Conservation (phyloP, 78 protist genomes). For the Ministeria vibrans region DNA sequence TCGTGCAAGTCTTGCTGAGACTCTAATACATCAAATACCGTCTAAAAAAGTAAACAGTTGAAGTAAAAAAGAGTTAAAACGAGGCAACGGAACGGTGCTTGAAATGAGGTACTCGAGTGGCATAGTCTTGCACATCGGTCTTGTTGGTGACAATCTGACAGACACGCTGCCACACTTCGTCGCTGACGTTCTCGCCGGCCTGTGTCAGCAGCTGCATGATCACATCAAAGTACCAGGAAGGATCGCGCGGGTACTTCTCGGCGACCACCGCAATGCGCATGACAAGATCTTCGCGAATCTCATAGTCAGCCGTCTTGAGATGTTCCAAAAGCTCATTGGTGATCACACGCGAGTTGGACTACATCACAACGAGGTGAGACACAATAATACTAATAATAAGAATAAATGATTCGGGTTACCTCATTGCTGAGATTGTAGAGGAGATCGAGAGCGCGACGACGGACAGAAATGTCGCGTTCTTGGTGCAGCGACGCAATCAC, state of each 20-base stretch:
- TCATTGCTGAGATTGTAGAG: constrained; percentile 86
- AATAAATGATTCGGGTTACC: constrained; percentile 9
- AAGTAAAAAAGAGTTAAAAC: neutral
- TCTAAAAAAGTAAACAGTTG: neutral
- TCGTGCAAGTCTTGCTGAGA: constrained; percentile 66
- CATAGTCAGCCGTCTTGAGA: constrained; percentile 61
- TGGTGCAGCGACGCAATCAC: constrained; percentile 48
- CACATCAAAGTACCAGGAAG: constrained; percentile 89
- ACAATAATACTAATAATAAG: neutral
- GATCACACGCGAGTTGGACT: constrained; percentile 31
- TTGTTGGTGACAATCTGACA: constrained; percentile 84
- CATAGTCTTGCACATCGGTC: constrained; percentile 79
- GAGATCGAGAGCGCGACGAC: constrained; percentile 86
- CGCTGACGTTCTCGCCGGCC: constrained; percentile 88
- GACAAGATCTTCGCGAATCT: constrained; percentile 86
- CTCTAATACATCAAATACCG: constrained; percentile 25
- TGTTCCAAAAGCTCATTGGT: constrained; percentile 80
- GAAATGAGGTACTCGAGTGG: constrained; percentile 47
- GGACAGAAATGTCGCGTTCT: constrained; percentile 69
- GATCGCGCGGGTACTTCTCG: constrained; percentile 77
- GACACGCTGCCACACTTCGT: constrained; percentile 92
- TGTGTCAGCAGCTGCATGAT: constrained; percentile 64
- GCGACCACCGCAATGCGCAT: constrained; percentile 92
- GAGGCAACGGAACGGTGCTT: neutral
- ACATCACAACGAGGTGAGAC: neutral